Conservation (phyloP, 805 yeast genomes). For the Saccharomycopsis sp. region DNA sequence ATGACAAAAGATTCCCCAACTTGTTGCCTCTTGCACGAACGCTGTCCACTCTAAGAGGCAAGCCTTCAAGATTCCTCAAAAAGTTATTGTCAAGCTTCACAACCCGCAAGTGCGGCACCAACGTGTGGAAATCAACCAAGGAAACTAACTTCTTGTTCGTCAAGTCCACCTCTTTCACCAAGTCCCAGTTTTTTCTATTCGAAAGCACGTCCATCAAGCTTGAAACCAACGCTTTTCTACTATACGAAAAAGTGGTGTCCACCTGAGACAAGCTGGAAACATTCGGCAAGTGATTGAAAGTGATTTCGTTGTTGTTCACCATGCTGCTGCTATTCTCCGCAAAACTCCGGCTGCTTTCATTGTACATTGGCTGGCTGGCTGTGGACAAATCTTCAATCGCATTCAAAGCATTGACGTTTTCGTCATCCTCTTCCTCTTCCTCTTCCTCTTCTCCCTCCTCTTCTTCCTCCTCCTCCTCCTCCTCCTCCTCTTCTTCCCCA, state of each 20-base stretch:
- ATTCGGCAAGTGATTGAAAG: constrained; percentile 19
- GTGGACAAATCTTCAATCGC: constrained; percentile 19
- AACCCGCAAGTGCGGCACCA: constrained; percentile 33
- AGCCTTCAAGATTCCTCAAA: constrained; percentile 33
- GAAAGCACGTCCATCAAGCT: constrained; percentile 33
- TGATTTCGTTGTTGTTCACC: constrained; percentile 12
- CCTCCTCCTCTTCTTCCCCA: not conserved
- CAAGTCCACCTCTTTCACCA: constrained; percentile 29
- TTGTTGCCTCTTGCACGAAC: constrained; percentile 29
- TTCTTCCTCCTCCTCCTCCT: not conserved
- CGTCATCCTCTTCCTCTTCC: constrained; percentile 5
- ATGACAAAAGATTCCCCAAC: constrained; percentile 28
- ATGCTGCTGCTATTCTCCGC: not conserved
- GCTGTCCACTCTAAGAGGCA: constrained; percentile 29
- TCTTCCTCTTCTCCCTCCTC: not conserved
- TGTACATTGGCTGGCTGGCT: constrained; percentile 4
- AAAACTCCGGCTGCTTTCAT: not conserved
- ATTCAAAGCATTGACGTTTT: constrained; percentile 17
- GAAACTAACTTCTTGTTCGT: constrained; percentile 29
- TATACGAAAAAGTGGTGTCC: constrained; percentile 38
- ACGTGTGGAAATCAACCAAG: constrained; percentile 33
- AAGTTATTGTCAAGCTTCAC: constrained; percentile 34
- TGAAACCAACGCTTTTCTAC: constrained; percentile 33
- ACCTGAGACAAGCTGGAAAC: constrained; percentile 37
- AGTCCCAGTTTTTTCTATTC: constrained; percentile 34